A percentile compares a stretch with the other conserved stretches of the same genome.
Conservation (phyloP, 2,329 filamentous ascomycete species). For the Orbilia oligospora region DNA sequence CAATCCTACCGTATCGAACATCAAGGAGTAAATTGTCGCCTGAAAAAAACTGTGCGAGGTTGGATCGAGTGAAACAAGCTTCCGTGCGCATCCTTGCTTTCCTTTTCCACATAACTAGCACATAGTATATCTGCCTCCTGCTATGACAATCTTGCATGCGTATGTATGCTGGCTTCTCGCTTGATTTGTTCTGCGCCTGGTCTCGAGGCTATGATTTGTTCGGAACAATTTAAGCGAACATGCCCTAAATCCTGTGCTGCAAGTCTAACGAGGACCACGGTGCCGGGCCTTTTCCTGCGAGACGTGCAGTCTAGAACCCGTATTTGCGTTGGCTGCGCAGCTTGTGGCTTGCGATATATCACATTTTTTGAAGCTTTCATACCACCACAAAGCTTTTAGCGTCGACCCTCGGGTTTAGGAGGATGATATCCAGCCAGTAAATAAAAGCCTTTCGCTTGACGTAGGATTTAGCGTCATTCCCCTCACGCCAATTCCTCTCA, state of each 20-base stretch:
- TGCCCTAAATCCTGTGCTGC: conserved; percentile 9
- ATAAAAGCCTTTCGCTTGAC: neutral
- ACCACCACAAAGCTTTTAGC: neutral
- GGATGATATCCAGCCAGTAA: conserved; percentile 12
- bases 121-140: neutral
- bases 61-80: conserved; percentile 36
- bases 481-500: neutral
- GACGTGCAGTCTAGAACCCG: conserved; percentile 27
- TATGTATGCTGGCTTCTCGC: conserved; percentile 4
- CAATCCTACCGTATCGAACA: conserved; percentile 5
- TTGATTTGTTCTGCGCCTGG: conserved; percentile 14
- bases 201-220: too few species aligned
- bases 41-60: neutral
- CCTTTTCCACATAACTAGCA: neutral
- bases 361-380: conserved; percentile 10
- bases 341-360: conserved; percentile 40
- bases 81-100: conserved; percentile 31
- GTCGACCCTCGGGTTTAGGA: conserved; percentile 2
- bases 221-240: conserved; percentile 39
- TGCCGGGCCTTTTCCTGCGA: conserved; percentile 13
- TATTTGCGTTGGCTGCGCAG: conserved; percentile 20
- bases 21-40: neutral
- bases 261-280: conserved; percentile 24
- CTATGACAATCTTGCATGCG: conserved; percentile 4
- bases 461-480: neutral